Conservation (phyloP, 169 alveolate genomes). For the Cryptosporidium sp. region DNA sequence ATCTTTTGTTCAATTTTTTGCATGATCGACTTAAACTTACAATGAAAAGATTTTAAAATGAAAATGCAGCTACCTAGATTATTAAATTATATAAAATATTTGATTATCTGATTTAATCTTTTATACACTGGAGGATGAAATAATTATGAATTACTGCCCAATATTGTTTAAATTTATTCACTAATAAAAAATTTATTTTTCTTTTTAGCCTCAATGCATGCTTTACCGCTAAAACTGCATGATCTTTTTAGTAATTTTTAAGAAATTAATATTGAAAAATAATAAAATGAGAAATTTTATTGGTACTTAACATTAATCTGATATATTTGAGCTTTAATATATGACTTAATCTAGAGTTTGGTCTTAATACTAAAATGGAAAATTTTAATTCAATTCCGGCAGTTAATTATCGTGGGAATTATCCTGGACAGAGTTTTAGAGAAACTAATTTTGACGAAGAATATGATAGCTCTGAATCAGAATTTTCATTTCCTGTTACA, state of each 20-base stretch:
- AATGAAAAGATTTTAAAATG: too few species aligned
- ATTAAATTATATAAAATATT: too few species aligned
- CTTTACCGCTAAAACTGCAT: slow-evolving; percentile 46
- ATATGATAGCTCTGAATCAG: slow-evolving; percentile 31
- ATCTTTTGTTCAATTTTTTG: not conserved
- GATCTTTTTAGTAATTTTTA: slow-evolving; percentile 25
- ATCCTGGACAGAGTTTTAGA: slow-evolving; percentile 31
- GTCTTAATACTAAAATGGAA: not conserved
- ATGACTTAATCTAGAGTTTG: not conserved
- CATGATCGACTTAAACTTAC: not conserved
- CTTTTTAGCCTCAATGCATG: not conserved
- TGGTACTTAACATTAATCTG: not conserved
- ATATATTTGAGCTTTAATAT: not conserved
- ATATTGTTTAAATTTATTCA: not conserved
- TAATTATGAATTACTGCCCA: not conserved
- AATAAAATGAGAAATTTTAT: not conserved
- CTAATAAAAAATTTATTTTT: too few species aligned
- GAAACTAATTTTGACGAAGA: slow-evolving; percentile 29
- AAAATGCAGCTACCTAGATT: too few species aligned
- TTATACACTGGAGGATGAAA: not conserved
- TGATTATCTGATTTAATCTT: not conserved
- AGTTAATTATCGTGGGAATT: slow-evolving; percentile 53
- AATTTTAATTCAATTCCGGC: slow-evolving; percentile 26
- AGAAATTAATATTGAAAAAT: not conserved
- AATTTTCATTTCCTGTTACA: slow-evolving; percentile 2